Conservation (phyloP, 2,329 filamentous ascomycete species). For the Monilinia fructicola region DNA sequence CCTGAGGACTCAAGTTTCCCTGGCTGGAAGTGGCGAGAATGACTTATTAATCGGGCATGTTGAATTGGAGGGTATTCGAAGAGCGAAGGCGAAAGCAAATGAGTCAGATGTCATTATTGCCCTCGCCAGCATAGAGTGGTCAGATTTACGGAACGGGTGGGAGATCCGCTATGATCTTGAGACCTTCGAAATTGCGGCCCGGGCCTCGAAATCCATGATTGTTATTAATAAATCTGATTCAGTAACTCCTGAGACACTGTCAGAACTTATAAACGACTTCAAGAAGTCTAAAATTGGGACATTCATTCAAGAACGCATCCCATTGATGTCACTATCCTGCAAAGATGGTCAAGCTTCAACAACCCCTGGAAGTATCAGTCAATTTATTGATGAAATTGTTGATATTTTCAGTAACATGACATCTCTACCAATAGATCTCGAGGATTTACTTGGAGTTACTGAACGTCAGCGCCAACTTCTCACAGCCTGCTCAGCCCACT, state of each 20-base stretch:
- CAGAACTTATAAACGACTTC: constrained; percentile 46
- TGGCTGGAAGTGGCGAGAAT: constrained; percentile 14
- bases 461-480: constrained; percentile 85
- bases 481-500: constrained; percentile 66
- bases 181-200: constrained; percentile 53
- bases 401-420: constrained; percentile 70
- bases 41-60: constrained; percentile 63
- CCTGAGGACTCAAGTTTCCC: constrained; percentile 55
- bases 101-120: constrained; percentile 85
- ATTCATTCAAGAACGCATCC: constrained; percentile 39
- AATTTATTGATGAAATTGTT: constrained; percentile 58
- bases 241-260: constrained; percentile 43
- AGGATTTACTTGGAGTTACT: constrained; percentile 86
- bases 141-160: constrained; percentile 40
- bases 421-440: constrained; percentile 65
- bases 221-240: constrained; percentile 64
- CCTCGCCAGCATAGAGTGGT: constrained; percentile 68
- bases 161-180: constrained; percentile 56
- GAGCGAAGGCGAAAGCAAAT: constrained; percentile 76
- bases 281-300: constrained; percentile 37
- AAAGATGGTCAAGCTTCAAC: constrained; percentile 49
- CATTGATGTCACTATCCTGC: constrained; percentile 70
- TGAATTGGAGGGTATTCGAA: constrained; percentile 85
- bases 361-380: constrained; percentile 53
- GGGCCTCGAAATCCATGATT: constrained; percentile 52